A percentile compares a stretch with the other conserved stretches of the same genome.
Evolutionary conservation across 805 yeast genomes (phyloP).

Genomic region (Blastobotrys americana): DNA sequence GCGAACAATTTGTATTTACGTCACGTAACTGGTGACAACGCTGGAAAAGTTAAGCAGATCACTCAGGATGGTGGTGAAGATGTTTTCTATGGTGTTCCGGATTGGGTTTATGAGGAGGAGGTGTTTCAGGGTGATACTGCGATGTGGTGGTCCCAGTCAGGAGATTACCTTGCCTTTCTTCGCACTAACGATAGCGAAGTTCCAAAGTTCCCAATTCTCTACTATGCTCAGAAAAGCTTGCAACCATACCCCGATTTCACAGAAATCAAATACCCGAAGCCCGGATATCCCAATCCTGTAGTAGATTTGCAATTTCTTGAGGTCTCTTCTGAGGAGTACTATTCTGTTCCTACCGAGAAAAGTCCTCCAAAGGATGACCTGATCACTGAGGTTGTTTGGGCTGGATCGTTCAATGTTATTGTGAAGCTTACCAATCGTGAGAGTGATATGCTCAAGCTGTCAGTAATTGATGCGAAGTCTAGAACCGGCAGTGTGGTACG

Average conservation of each 20-base stretch:
- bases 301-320: constrained; percentile 49
- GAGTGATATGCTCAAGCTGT: constrained; percentile 55
- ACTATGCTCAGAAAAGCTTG: constrained; percentile 46
- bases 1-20: constrained; percentile 64
- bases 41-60: constrained; percentile 37
- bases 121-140: constrained; percentile 64
- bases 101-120: constrained; percentile 94
- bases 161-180: constrained; percentile 55
- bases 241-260: constrained; percentile 52
- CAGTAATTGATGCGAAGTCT: constrained; percentile 41
- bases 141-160: constrained; percentile 82
- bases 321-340: constrained; percentile 24
- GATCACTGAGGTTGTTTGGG: constrained; percentile 68
- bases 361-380: constrained; percentile 41
- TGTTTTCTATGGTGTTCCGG: constrained; percentile 82
- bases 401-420: constrained; percentile 47
- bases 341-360: constrained; percentile 27
- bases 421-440: constrained; percentile 57
- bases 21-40: constrained; percentile 33
- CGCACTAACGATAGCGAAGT: constrained; percentile 69
- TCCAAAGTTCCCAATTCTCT: constrained; percentile 66
- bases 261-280: constrained; percentile 71
- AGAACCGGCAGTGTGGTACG: constrained; percentile 39
- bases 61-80: constrained; percentile 65
- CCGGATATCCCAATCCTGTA: constrained; percentile 69